A percentile compares a stretch with the other conserved stretches of the same genome.
phyloP scores from a whole-genome alignment of 2,329 filamentous ascomycete species.

The Hypomyces perniciosus region DNA sequence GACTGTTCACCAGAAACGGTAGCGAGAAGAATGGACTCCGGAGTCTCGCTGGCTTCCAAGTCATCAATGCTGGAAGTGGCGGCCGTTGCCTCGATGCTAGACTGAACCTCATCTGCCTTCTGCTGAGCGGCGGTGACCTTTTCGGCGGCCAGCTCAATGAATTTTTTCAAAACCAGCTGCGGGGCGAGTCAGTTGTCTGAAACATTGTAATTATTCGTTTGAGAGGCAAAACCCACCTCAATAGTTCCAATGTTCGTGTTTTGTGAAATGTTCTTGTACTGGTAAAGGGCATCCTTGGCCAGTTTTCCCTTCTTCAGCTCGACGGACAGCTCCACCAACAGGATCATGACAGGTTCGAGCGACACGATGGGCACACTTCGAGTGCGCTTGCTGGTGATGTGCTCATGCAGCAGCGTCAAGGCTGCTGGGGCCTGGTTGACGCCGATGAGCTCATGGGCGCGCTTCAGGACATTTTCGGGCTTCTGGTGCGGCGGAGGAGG shows the following conservation, averaged over 20 bases:
- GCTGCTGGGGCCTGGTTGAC: constrained; percentile 91
- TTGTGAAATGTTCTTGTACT: constrained; percentile 99
- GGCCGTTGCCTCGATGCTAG: constrained; percentile 66
- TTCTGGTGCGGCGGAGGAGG: constrained; percentile 95
- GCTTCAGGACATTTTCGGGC: constrained; percentile 98
- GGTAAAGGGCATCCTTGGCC: constrained; percentile 97
- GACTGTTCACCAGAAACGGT: constrained; percentile 98
- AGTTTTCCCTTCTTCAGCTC: constrained; percentile 97
- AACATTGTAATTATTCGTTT: background rate
- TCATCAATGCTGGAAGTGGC: constrained; percentile 74
- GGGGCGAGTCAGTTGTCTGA: constrained; percentile 13
- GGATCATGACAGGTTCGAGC: constrained; percentile 96
- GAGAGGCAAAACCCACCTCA: constrained; percentile 55
- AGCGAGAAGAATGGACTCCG: constrained; percentile 94
- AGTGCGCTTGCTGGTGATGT: constrained; percentile 97
- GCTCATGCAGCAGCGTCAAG: constrained; percentile 92
- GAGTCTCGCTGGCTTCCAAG: constrained; percentile 93
- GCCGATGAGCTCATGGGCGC: constrained; percentile 97
- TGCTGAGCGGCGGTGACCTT: constrained; percentile 95
- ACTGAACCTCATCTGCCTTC: constrained; percentile 94
- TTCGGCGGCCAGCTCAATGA: constrained; percentile 92
- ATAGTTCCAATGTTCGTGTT: constrained; percentile 98
- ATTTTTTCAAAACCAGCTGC: constrained; percentile 87
- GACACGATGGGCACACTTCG: constrained; percentile 95
- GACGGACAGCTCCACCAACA: constrained; percentile 93